A percentile compares a stretch with the other conserved stretches of the same genome.
Evolutionary conservation across 331 rosid species (phyloP).

Genomic region (Telfairia occidentalis): DNA sequence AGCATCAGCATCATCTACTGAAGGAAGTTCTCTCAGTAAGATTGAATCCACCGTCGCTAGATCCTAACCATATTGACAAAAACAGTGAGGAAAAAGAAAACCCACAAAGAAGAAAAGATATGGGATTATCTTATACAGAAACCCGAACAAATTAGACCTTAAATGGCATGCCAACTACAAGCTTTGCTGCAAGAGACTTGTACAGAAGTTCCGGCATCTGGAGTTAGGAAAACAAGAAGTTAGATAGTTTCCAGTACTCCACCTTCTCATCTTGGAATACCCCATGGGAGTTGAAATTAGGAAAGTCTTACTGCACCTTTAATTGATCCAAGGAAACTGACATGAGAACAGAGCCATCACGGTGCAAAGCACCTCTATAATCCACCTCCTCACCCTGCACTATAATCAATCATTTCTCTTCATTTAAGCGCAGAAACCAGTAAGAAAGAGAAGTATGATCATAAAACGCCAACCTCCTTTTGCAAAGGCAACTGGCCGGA

Average conservation of each 20-base stretch:
- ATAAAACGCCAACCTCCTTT: conserved; percentile 51
- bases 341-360: conserved; percentile 98
- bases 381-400: conserved; percentile 92
- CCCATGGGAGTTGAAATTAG: background rate
- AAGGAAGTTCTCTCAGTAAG: conserved; percentile 80
- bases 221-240: background rate
- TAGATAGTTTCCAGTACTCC: background rate
- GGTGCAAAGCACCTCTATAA: conserved; percentile 85
- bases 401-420: conserved; percentile 9
- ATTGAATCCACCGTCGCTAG: conserved; percentile 95
- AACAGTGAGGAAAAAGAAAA: conserved; percentile 3
- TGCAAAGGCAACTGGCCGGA: conserved; percentile 87
- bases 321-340: conserved; percentile 75
- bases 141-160: conserved; percentile 42
- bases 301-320: conserved; percentile 41
- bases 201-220: conserved; percentile 83
- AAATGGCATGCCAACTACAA: conserved; percentile 92
- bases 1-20: conserved; percentile 52
- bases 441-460: background rate
- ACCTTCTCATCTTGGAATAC: background rate
- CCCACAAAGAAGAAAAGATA: background rate
- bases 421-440: background rate
- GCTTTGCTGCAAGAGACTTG: conserved; percentile 86
- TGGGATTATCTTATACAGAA: conserved; percentile 9
- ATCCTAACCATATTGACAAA: conserved; percentile 41